Conservation (phyloP, 208 protist genomes). For the Spongospora subterranea region DNA sequence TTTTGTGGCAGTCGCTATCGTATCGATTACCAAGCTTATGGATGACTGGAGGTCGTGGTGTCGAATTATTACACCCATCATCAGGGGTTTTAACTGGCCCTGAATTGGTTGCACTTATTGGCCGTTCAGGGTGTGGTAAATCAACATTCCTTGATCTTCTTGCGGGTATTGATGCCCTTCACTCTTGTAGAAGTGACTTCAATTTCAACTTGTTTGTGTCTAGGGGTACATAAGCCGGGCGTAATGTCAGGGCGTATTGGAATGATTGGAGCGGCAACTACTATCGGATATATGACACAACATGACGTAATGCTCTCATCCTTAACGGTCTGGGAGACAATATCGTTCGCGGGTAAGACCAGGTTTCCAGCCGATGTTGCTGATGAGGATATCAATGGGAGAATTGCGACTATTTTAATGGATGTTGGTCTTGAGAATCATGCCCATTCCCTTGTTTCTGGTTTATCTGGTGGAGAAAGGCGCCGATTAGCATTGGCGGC, state of each 20-base stretch:
- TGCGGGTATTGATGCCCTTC: not conserved
- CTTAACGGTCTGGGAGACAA: slow-evolving; percentile 45
- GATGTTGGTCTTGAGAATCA: not conserved
- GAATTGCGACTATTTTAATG: not conserved
- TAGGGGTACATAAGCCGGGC: not conserved
- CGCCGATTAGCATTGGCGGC: slow-evolving; percentile 8
- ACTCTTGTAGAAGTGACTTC: not conserved
- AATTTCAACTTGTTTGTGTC: not conserved
- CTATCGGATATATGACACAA: not conserved
- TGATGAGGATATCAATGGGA: not conserved
- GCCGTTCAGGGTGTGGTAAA: slow-evolving; percentile 22
- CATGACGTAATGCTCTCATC: not conserved
- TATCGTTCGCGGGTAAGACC: slow-evolving; percentile 1
- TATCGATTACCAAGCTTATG: not conserved
- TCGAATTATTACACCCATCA: not conserved
- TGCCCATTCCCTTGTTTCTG: not conserved
- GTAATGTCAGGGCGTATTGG: not conserved
- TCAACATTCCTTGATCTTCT: slow-evolving; percentile 12
- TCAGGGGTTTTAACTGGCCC: not conserved
- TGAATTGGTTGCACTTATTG: not conserved
- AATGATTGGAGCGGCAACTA: not conserved
- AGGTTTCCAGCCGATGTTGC: not conserved
- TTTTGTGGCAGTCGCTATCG: slow-evolving; percentile 18
- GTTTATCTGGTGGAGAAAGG: slow-evolving; percentile 18
- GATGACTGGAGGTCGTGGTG: not conserved